Evolutionary conservation across 1,139 yeast species (phyloP), one percentile per base, ranked within the genome.

Genomic region (Geotrichum fermentans): DNA sequence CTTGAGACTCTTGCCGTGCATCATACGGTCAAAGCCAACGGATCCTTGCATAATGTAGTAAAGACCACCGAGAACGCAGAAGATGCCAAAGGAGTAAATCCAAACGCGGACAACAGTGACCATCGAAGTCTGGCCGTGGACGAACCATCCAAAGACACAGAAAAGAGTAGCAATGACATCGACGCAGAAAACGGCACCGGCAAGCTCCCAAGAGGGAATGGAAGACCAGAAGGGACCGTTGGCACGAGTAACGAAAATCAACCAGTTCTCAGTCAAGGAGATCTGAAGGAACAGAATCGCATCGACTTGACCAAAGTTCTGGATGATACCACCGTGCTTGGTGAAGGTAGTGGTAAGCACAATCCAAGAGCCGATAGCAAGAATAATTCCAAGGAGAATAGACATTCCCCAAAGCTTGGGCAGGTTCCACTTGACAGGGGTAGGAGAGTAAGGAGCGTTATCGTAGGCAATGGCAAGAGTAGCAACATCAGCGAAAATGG

Each of bases 361-460:
- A 61, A 81, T 80, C 87, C 87, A 81, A 56, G 86, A 75, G 68
- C 84, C 87, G 58, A 80, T 63, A 60, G 87, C 86, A 66, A 81
- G 77, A 53, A 81, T 73, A 39, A 78, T 62, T 64, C 87, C 87
- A 63, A 81, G 77, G 57, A 81, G 65, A 56, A 81, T 78, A 52
- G 87, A 82, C 80, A 82, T 78, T 70, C 84, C 84, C 87, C 87
- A 82, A 66, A 81, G 79, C 77, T 82, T 79, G 66, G 86, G 86
- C 69, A 90, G 76, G 83, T 92, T 90, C 98, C 98, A 92, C 77
- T 92, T 92, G 68, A 92, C 97, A 64, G 98, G 98, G 68, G 77
- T 76, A 72, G 88, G 95, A 72, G 92, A 94, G 79, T 78, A 92
- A 68, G 97, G 98, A 74, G 98, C 98, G 65, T 92, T 67, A 68